Base-by-base conservation (phyloP, 805 yeast genomes). In the Sugiyamaella boreocaroliniensis region DNA sequence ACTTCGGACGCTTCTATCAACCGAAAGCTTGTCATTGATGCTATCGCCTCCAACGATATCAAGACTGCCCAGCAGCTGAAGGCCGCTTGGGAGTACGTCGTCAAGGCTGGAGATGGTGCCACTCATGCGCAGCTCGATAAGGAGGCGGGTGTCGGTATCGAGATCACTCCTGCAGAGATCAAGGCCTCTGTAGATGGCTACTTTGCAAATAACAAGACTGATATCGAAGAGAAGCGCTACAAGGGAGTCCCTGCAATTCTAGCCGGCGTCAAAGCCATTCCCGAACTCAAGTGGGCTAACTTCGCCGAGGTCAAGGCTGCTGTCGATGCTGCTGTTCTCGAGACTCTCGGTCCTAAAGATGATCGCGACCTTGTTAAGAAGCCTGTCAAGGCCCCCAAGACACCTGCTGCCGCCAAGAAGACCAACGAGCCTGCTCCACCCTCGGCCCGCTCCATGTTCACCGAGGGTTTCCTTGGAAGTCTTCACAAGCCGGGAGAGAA, bases 401-500 rank as follows among this genome's bases (percentile, higher is more conserved):
- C 48, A 40, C 16, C 44, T 5, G 54, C 57, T 12, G 51, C 46
- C 37, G 19, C 43, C 10, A 51, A 48, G 10, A 49, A 53, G 48
- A 47, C 56, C 32, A 55, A 55, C 45, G 54, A 43, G 32, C 41
- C 45, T 1, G 49, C 59, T 7, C 66, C 56, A n/a, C 18, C 53
- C 14, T 48, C 48, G 19, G 53, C 55, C 42, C 48, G 95, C 72
- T 80, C 89, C 47, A 93, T 93, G 96, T 93, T 90, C 67, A 74
- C 82, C 15, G 97, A 93, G 69, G 99, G 99, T 8, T 93, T 93
- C 74, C 75, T 93, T 55, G 98, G 98, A 45, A 95, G 87, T 55
- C 76, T 93, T 62, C 99, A 93, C 71, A 86, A 86, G 68, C 89
- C 96, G 22, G 98, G 97, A 61, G 97, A 84, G 68, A 92, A 92